Evolutionary conservation across 352 stramenopile genomes (phyloP).

Genomic region (Phytophthora capsici): DNA sequence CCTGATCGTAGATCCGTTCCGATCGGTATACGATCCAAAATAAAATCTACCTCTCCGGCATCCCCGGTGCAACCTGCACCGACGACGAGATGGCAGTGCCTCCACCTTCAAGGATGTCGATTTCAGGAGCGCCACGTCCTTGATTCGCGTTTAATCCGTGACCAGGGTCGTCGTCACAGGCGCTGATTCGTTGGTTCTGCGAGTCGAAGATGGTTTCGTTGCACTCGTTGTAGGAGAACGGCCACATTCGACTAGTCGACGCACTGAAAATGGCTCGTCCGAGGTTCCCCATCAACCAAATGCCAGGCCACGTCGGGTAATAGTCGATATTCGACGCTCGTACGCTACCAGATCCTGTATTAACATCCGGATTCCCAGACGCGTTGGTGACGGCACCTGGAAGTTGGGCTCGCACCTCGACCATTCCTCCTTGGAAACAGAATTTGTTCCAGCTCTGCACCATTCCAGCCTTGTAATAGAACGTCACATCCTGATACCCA

Average conservation of each 20-base stretch:
- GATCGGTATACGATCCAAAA: too few species aligned
- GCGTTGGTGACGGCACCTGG: conserved; percentile 73
- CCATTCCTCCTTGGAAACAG: conserved; percentile 90
- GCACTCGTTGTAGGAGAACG: conserved; percentile 95
- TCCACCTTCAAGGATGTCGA: conserved; percentile 94
- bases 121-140: conserved; percentile 94
- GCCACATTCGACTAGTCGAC: conserved; percentile 95
- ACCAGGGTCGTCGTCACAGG: conserved; percentile 92
- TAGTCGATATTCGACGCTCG: conserved; percentile 31
- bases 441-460: conserved; percentile 94
- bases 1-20: too few species aligned
- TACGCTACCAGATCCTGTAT: conserved; percentile 32
- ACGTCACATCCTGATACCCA: conserved; percentile 51
- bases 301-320: conserved; percentile 92
- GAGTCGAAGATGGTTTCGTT: conserved; percentile 70
- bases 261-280: conserved; percentile 95
- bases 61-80: conserved; percentile 86
- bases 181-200: conserved; percentile 82
- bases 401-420: conserved; percentile 89
- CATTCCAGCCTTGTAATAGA: conserved; percentile 77
- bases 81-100: conserved; percentile 88
- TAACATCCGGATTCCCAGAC: conserved; percentile 55
- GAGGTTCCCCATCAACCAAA: conserved; percentile 97
- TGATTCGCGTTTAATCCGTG: conserved; percentile 89
- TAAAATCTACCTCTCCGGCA: conserved; percentile 62